phyloP scores from a whole-genome alignment of 1,139 yeast species.

The Blastobotrys niveus region DNA sequence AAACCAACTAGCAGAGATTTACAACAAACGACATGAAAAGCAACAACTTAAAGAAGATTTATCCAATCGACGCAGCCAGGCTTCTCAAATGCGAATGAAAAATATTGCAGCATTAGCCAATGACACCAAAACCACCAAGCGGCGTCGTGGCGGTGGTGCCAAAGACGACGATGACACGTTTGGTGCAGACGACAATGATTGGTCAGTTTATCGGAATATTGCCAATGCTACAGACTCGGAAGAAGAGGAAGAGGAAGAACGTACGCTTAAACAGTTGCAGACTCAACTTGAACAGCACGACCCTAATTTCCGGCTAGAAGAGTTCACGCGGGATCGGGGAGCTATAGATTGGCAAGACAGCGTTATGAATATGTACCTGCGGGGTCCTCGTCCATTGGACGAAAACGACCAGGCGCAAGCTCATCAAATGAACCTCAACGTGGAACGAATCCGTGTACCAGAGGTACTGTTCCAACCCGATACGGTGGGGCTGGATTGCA shows the following conservation, averaged over 20 bases:
- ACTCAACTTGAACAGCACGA: constrained; percentile 72
- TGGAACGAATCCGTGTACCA: constrained; percentile 88
- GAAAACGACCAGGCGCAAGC: constrained; percentile 61
- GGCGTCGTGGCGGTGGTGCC: constrained; percentile 25
- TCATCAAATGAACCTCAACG: constrained; percentile 83
- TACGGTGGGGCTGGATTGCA: constrained; percentile 93
- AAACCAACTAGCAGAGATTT: constrained; percentile 49
- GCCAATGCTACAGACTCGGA: constrained; percentile 68
- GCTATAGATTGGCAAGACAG: constrained; percentile 77
- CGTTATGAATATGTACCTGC: constrained; percentile 70
- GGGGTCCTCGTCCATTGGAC: constrained; percentile 79
- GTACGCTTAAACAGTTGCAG: constrained; percentile 60
- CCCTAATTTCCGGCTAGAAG: constrained; percentile 79
- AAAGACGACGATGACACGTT: constrained; percentile 89
- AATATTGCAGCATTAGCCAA: constrained; percentile 83
- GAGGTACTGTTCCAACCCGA: constrained; percentile 92
- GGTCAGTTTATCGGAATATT: constrained; percentile 86
- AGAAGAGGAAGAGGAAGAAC: constrained; percentile 68
- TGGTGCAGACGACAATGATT: constrained; percentile 94
- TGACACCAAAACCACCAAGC: constrained; percentile 43
- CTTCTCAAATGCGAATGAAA: constrained; percentile 91
- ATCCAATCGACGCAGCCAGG: constrained; percentile 82
- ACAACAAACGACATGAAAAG: constrained; percentile 59
- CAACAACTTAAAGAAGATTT: constrained; percentile 68
- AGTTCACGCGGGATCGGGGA: constrained; percentile 66